Evolutionary conservation across 352 stramenopile species (phyloP), one percentile per base, ranked within the genome.

Genomic region (Achlya hypogyna): DNA sequence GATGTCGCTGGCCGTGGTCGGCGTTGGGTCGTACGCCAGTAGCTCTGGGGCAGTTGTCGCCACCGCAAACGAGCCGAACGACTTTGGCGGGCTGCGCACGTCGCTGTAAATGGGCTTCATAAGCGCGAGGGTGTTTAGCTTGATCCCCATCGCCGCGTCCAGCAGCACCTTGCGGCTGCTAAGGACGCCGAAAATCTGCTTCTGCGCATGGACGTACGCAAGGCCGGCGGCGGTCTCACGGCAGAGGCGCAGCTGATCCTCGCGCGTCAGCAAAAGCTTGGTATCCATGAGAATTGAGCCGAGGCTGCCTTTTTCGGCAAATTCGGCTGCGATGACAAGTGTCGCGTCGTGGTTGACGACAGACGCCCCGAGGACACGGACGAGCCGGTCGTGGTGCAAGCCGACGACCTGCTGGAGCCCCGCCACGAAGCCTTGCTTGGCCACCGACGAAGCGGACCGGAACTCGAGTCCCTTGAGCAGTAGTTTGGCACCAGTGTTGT

Each of bases 281-380:
- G 56, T 8, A n/a, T 71, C 54, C 1, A 45, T 29, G 22, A 71
- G 40, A n/a, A 62, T 35, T 14, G 54, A 53, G n/a, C 65, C 47
- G 35, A 71, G 51, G 2, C 31, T 47, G 22, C 65, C 65, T 0
- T 52, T 16, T 20, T 53, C 43, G n/a, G 56, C 38, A 52, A 42
- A 68, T 38, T 68, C 56, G 9, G 65, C 68, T 1, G 40, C 65
- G 20, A 56, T 32, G 42, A 27, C 62, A 5, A 53, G 51, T 5
- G 32, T 16, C 28, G 53, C 22, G 35, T 42, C 23, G 53, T 32
- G 18, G 22, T 56, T 38, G 12, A 62, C 60, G n/a, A 71, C 25
- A 20, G 38, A 53, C 5, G 51, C 49, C 5, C 65, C 65, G 27
- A 53, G 51, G 28, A 71, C 27, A 16, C 25, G 49, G 31, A 10